Percentiles rank a stretch among this genome's conserved stretches.
Conservation (phyloP, 345 rosid genomes). For the Populus davidiana region DNA sequence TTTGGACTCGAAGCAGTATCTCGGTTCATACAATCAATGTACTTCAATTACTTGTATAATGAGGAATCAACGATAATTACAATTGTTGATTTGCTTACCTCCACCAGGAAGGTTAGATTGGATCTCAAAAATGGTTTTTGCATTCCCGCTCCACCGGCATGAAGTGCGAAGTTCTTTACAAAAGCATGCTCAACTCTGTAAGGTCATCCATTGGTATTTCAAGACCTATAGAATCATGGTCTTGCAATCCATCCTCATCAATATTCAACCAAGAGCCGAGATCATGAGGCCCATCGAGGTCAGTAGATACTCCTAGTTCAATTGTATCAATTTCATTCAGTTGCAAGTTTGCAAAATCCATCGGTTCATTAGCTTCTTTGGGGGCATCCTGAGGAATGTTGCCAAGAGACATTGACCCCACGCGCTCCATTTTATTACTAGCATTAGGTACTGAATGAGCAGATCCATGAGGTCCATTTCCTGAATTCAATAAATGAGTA, state of each 20-base stretch:
- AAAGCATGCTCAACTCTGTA: conserved; percentile 41
- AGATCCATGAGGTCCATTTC: conserved; percentile 28
- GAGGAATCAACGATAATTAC: background rate
- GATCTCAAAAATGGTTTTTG: conserved; percentile 2
- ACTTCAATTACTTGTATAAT: conserved; percentile 5
- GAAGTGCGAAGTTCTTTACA: conserved; percentile 13
- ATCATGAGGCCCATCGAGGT: conserved; percentile 47
- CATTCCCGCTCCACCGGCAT: background rate
- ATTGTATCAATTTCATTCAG: conserved; percentile 54
- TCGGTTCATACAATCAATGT: background rate
- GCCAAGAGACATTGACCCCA: conserved; percentile 12
- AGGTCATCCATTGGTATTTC: conserved; percentile 96
- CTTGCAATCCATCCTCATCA: conserved; percentile 70
- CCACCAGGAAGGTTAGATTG: background rate
- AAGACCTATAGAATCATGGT: conserved; percentile 67
- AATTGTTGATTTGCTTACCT: background rate
- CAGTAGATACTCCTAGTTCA: conserved; percentile 37
- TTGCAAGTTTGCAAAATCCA: conserved; percentile 47
- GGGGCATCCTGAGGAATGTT: conserved; percentile 16
- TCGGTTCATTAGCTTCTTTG: conserved; percentile 45
- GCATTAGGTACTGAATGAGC: conserved; percentile 10
- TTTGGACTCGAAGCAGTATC: background rate
- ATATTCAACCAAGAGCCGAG: conserved; percentile 58
- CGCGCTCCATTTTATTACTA: conserved; percentile 15
- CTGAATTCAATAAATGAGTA: conserved; percentile 34